These are phyloP conservation scores for Solanum sparsipilum DNA, from an alignment of 257 asterid species.

Conservation along the genomic window DNA sequence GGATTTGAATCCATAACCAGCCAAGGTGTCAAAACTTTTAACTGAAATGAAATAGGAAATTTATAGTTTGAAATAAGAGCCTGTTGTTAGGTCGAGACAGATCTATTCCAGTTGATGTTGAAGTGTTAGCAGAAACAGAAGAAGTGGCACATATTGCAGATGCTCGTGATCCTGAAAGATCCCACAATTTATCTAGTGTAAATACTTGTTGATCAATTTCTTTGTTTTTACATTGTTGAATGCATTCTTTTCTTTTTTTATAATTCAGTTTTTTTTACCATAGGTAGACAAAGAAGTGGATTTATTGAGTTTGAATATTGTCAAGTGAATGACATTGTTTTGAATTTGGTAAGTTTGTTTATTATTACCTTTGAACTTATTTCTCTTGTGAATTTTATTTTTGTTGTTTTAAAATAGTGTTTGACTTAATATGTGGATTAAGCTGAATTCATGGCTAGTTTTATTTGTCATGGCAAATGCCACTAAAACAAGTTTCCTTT, in stretches of 20 bases:
- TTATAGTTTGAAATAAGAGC: not conserved
- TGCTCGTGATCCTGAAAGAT: not conserved
- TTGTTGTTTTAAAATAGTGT: not conserved
- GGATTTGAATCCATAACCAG: constrained; percentile 4
- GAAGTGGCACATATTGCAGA: no score
- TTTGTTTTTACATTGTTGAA: not conserved
- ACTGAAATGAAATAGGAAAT: not conserved
- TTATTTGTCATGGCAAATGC: not conserved
- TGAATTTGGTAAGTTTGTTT: no score
- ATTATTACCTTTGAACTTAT: not conserved
- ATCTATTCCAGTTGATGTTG: not conserved
- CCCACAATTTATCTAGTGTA: not conserved
- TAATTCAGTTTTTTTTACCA: not conserved
- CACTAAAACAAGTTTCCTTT: not conserved
- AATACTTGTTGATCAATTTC: not conserved
- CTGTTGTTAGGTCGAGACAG: not conserved
- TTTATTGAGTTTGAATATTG: not conserved
- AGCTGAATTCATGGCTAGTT: not conserved
- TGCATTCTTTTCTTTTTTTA: not conserved
- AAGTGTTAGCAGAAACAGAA: no score
- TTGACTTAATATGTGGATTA: not conserved
- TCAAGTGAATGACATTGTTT: not conserved
- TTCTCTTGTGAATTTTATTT: no score
- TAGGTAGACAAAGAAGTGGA: not conserved
- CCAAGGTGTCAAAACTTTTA: not conserved